Percentiles rank a stretch among this genome's conserved stretches.
Conservation (phyloP, 2,329 filamentous ascomycete species). For the Apiospora saccharicola region DNA sequence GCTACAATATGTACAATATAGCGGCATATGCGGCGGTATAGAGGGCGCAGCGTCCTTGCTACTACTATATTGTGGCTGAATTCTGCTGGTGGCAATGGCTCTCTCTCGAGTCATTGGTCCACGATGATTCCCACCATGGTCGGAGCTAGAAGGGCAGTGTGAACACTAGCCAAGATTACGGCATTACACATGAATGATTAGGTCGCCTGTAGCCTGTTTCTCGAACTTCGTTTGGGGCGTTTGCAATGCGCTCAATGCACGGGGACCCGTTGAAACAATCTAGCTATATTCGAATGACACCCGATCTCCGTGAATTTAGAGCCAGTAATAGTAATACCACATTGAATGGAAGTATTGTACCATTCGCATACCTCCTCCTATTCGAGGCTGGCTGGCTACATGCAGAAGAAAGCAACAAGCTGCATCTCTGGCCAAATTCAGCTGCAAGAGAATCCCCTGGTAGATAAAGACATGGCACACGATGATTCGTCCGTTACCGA, state of each 20-base stretch:
- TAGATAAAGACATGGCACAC: neutral
- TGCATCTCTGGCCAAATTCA: neutral
- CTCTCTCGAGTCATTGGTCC: constrained; percentile 5
- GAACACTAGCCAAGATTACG: constrained; percentile 15
- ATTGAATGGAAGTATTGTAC: neutral
- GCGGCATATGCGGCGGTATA: constrained; percentile 7
- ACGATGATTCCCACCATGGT: constrained; percentile 3
- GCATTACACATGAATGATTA: constrained; percentile 15
- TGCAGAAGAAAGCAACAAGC: neutral
- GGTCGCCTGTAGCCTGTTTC: constrained; percentile 6
- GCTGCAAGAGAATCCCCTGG: constrained; percentile 1
- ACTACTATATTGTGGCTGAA: constrained; percentile 16
- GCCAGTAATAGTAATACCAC: neutral
- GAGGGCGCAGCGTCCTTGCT: constrained; percentile 10
- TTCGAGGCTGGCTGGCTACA: neutral
- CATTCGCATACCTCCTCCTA: neutral
- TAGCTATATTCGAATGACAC: neutral
- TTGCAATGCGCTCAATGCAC: constrained; percentile 10
- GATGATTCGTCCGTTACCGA: constrained; percentile 8
- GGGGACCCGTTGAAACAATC: constrained; percentile 10
- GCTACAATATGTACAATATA: neutral
- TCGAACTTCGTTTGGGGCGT: constrained; percentile 16
- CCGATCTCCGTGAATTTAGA: neutral
- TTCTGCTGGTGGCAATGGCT: constrained; percentile 7
- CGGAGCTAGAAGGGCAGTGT: constrained; percentile 19